Evolutionary conservation across 129 eudicot genomes (phyloP).

Genomic region (Lactuca saligna): DNA sequence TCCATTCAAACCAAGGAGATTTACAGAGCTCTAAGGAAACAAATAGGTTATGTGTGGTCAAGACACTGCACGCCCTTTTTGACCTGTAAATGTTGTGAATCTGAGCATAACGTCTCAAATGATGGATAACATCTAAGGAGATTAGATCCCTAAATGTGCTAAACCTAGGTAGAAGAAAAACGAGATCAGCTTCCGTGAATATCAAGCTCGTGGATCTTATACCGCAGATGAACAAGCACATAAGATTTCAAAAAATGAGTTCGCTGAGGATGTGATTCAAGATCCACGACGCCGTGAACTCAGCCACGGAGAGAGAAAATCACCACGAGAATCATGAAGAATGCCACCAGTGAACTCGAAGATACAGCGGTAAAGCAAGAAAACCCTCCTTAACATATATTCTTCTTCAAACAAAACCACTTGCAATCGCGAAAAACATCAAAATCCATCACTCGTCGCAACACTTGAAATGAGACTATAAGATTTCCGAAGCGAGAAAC

Average conservation of each 20-base stretch:
- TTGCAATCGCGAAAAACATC: conserved; percentile 14
- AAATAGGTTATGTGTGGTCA: not conserved
- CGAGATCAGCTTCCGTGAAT: conserved; percentile 7
- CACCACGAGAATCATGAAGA: conserved; percentile 7
- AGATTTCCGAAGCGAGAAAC: conserved; percentile 19
- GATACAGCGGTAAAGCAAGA: conserved; percentile 11
- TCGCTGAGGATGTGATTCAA: conserved; percentile 1
- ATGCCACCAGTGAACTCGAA: conserved; percentile 14
- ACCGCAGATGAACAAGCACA: conserved; percentile 6
- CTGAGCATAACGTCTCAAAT: conserved; percentile 14
- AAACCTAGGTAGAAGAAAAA: conserved; percentile 10
- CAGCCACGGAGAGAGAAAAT: conserved; percentile 11
- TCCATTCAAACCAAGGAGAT: conserved; percentile 17
- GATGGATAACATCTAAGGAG: conserved; percentile 15
- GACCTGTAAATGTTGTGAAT: conserved; percentile 13
- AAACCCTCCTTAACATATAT: conserved; percentile 10
- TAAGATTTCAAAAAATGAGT: conserved; percentile 11
- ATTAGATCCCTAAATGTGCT: conserved; percentile 24
- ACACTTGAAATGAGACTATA: conserved; percentile 15
- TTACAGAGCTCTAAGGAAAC: conserved; percentile 2
- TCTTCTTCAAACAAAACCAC: conserved; percentile 12
- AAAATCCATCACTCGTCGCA: conserved; percentile 25
- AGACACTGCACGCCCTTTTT: conserved; percentile 7
- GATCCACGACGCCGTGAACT: conserved; percentile 19
- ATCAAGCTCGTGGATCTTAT: conserved; percentile 3